phyloP scores from a whole-genome alignment of 345 rosid genomes.

The Dimocarpus longan region DNA sequence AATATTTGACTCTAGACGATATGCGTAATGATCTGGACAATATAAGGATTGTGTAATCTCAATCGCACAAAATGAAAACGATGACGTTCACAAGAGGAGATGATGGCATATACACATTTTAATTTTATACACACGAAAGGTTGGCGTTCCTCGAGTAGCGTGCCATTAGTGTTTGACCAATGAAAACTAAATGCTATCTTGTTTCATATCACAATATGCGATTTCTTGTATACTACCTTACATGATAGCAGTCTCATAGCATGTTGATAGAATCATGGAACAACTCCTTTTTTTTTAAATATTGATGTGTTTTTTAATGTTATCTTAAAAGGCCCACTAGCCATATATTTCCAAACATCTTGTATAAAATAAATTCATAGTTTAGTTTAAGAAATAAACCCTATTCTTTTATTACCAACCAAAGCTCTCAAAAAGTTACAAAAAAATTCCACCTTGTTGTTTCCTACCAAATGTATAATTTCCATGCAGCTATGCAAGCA shows the following conservation, averaged over 20 bases:
- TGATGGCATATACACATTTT: not conserved
- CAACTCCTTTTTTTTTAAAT: not conserved
- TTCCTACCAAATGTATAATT: constrained; percentile 9
- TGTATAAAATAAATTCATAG: not conserved
- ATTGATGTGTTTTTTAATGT: not conserved
- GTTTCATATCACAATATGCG: not conserved
- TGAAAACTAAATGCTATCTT: not conserved
- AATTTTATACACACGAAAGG: not conserved
- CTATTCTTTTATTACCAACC: not conserved
- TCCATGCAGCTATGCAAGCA: constrained; percentile 1
- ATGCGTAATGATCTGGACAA: too few species aligned
- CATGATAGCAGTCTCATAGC: not conserved
- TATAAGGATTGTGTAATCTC: not conserved
- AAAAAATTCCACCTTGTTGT: constrained; percentile 25
- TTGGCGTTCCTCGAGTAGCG: not conserved
- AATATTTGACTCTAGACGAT: too few species aligned
- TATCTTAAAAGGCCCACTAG: not conserved
- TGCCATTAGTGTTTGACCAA: not conserved
- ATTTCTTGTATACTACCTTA: not conserved
- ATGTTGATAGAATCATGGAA: not conserved
- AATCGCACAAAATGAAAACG: not conserved
- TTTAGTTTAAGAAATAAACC: not conserved
- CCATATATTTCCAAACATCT: not conserved
- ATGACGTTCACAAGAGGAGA: too few species aligned
- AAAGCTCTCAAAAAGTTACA: not conserved